A percentile compares a stretch with the other conserved stretches of the same genome.
Conservation (phyloP, 2,329 filamentous ascomycete genomes). For the Colletotrichum sp. region DNA sequence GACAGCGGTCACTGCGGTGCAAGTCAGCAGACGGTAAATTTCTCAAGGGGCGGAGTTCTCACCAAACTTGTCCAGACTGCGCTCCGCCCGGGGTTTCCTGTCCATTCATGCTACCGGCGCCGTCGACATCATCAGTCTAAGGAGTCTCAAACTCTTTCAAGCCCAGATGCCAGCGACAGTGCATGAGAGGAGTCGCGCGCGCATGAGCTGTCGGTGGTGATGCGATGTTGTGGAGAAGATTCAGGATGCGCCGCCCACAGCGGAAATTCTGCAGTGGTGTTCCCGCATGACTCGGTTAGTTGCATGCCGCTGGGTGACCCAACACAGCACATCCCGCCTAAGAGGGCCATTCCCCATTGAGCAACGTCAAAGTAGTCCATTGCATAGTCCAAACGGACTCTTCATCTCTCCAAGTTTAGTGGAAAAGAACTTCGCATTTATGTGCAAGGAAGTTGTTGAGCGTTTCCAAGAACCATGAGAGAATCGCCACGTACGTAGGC, state of each 20-base stretch:
- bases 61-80: slow-evolving; percentile 13
- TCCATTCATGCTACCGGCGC: neutral
- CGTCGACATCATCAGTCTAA: neutral
- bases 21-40: neutral
- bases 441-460: neutral
- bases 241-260: neutral
- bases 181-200: neutral
- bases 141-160: neutral
- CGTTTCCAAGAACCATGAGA: neutral
- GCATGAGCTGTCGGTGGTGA: neutral
- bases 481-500: neutral
- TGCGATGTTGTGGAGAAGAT: neutral
- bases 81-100: neutral
- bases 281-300: neutral
- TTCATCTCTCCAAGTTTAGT: neutral
- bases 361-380: neutral
- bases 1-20: slow-evolving; percentile 1
- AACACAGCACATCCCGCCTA: neutral
- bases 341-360: neutral
- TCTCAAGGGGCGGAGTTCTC: neutral
- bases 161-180: too few species aligned
- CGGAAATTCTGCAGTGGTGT: neutral
- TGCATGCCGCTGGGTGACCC: neutral
- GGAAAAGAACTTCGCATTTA: neutral
- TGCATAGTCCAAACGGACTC: neutral